Percentiles rank a stretch among this genome's conserved stretches.
phyloP scores from a whole-genome alignment of 257 asterid genomes.

The Paraleonurus japonicus region DNA sequence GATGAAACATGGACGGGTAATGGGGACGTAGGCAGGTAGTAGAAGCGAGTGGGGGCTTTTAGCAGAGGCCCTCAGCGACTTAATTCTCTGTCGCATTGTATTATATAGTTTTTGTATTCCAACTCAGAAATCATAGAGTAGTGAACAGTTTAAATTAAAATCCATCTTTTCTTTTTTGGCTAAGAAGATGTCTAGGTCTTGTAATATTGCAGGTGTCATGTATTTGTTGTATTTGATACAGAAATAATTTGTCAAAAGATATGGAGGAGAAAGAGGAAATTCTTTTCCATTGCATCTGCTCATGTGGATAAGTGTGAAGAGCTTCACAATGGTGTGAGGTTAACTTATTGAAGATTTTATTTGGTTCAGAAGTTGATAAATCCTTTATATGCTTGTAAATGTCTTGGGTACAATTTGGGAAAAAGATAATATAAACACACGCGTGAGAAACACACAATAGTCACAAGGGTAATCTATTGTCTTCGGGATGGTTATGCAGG shows the following conservation, averaged over 20 bases:
- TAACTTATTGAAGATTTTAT: neutral
- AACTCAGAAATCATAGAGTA: conserved; percentile 48
- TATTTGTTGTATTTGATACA: conserved; percentile 90
- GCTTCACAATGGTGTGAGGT: conserved; percentile 17
- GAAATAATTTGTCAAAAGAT: conserved; percentile 54
- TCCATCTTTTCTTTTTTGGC: conserved; percentile 35
- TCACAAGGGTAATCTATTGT: too few relatives aligned
- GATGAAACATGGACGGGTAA: conserved; percentile 75
- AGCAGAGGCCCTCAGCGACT: conserved; percentile 32
- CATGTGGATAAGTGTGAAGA: neutral
- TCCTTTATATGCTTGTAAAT: neutral
- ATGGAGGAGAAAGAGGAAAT: conserved; percentile 37
- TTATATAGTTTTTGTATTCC: conserved; percentile 53
- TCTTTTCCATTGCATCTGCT: conserved; percentile 18
- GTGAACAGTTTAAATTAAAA: conserved; percentile 32
- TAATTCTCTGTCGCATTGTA: conserved; percentile 53
- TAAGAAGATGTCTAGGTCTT: conserved; percentile 50
- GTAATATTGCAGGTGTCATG: conserved; percentile 64
- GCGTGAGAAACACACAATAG: too few relatives aligned
- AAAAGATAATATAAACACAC: neutral
- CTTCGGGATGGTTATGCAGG: neutral
- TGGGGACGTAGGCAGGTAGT: conserved; percentile 78
- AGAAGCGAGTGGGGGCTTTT: conserved; percentile 31
- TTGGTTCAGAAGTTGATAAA: neutral
- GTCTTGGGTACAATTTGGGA: too few relatives aligned